Conservation (phyloP, 192 early-diverging fungal genomes). For the Mortierella antarctica region DNA sequence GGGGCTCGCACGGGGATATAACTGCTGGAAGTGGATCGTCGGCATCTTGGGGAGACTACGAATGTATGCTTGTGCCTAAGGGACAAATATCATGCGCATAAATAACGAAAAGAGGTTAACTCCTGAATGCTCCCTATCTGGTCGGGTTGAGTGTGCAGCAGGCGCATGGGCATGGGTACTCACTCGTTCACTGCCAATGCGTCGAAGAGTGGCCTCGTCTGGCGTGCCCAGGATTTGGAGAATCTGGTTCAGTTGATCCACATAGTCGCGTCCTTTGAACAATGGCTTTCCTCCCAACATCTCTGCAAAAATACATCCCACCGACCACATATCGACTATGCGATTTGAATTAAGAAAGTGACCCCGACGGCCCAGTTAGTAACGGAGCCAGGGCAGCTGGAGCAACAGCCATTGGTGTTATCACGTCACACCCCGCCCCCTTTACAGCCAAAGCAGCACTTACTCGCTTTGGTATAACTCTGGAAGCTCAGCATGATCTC, state of each 20-base stretch:
- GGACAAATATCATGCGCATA: not conserved
- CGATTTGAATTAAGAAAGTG: not conserved
- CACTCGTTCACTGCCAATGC: constrained; percentile 94
- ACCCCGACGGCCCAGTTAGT: not conserved
- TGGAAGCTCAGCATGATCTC: constrained; percentile 99
- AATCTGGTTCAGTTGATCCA: constrained; percentile 98
- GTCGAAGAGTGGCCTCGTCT: constrained; percentile 83
- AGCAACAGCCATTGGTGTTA: not conserved
- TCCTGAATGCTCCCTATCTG: too few species aligned
- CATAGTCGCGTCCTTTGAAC: constrained; percentile 98
- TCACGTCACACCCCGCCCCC: not conserved
- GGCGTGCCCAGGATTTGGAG: constrained; percentile 94
- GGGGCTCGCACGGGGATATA: constrained; percentile 88
- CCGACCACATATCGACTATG: constrained; percentile 94
- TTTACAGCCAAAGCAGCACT: constrained; percentile 19
- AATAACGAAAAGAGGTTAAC: not conserved
- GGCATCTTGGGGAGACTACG: constrained; percentile 88
- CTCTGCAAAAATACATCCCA: constrained; percentile 99
- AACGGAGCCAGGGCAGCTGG: not conserved
- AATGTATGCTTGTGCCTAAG: constrained; percentile 93
- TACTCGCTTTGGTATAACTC: constrained; percentile 98
- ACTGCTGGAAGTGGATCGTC: constrained; percentile 84
- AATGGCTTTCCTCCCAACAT: constrained; percentile 93
- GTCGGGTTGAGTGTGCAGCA: too few species aligned
- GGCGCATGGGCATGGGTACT: not conserved